Conservation (phyloP, 83 land plant genomes). For the Picea abies region DNA sequence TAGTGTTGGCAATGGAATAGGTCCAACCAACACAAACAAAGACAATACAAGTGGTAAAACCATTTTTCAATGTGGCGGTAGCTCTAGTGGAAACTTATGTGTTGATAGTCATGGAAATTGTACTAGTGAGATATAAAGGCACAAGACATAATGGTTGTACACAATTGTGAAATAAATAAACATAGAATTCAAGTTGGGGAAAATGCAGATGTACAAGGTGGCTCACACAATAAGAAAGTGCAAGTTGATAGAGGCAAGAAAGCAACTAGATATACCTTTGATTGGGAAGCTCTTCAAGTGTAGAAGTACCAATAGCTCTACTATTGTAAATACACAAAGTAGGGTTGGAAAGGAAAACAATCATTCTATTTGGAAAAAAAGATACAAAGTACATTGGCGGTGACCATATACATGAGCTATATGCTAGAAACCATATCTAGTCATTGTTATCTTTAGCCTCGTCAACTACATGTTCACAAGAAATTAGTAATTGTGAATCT, state of each 20-base stretch:
- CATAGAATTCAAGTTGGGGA: slow-evolving; percentile 18
- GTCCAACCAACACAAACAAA: background rate
- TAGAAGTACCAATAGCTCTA: background rate
- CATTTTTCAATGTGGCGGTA: background rate
- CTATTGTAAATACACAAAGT: slow-evolving; percentile 21
- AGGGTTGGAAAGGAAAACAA: background rate
- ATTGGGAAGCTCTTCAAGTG: no score
- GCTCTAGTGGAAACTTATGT: no score
- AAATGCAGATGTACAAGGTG: slow-evolving; percentile 14
- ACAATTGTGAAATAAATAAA: background rate
- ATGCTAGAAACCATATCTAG: background rate
- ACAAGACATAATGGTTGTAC: background rate
- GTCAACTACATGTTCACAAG: background rate
- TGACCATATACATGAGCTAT: background rate
- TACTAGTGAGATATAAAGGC: no score
- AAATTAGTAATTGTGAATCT: background rate
- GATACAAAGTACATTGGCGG: slow-evolving; percentile 18
- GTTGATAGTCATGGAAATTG: no score
- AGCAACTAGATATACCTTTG: background rate
- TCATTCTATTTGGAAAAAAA: slow-evolving; percentile 46
- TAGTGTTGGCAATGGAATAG: background rate
- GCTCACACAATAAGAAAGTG: slow-evolving; percentile 20
- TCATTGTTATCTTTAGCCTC: no score
- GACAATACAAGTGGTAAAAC: background rate
- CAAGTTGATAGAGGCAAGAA: slow-evolving; percentile 17